These are phyloP conservation scores for Globisporangium recalcitrans DNA, from an alignment of 352 stramenopile species.

Conservation along the genomic window DNA sequence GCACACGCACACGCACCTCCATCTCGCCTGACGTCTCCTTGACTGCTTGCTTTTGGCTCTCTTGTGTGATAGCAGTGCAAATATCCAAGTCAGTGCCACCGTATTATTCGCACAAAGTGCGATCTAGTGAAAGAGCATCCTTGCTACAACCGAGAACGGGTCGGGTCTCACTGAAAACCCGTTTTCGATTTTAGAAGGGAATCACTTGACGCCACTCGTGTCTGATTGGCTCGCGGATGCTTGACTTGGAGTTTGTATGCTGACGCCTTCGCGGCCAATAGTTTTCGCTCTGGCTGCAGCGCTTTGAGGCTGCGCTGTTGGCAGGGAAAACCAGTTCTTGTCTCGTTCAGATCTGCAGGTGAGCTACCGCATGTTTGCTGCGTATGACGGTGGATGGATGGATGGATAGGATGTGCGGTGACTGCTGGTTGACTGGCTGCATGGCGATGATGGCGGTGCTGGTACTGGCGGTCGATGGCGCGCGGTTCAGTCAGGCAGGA, in stretches of 20 bases:
- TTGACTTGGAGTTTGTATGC: slow-evolving; percentile 65
- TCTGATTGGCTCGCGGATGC: slow-evolving; percentile 27
- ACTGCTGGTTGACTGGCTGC: neutral
- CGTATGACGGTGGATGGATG: neutral
- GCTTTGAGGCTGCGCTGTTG: slow-evolving; percentile 14
- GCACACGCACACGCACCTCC: slow-evolving; percentile 20
- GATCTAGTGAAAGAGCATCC: too few relatives aligned
- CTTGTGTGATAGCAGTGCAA: neutral
- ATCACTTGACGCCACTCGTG: neutral
- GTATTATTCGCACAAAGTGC: slow-evolving; percentile 1
- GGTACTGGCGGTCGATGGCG: neutral
- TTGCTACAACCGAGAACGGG: neutral
- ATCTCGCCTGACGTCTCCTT: slow-evolving; percentile 9
- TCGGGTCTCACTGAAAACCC: neutral
- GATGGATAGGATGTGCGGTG: neutral
- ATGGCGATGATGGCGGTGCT: neutral
- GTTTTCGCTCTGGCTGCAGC: slow-evolving; percentile 50
- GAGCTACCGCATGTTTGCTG: slow-evolving; percentile 20
- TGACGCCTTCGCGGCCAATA: slow-evolving; percentile 77
- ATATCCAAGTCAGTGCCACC: neutral
- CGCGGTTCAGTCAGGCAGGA: neutral
- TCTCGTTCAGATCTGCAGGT: slow-evolving; percentile 78
- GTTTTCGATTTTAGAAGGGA: neutral
- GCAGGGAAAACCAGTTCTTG: slow-evolving; percentile 58
- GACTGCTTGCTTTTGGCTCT: neutral